Evolutionary conservation across 495 filamentous ascomycete genomes (phyloP).

Genomic region (Hypomontagnella monticulosa): DNA sequence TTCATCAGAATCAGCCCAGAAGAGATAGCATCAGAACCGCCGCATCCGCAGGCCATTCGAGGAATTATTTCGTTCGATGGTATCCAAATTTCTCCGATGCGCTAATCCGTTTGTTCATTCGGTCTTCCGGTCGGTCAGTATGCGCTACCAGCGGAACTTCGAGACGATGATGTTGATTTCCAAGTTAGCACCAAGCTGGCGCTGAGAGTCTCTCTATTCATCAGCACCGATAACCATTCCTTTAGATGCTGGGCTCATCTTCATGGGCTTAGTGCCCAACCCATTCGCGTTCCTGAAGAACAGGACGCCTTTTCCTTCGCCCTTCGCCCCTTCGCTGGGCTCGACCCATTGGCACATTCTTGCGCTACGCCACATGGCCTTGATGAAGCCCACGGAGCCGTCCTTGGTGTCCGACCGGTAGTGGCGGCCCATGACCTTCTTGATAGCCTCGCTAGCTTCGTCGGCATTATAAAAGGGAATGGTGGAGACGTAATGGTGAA

Average conservation of each 20-base stretch:
- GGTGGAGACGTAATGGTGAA: slow-evolving; percentile 85
- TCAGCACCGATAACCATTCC: slow-evolving; percentile 17
- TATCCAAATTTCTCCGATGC: slow-evolving; percentile 8
- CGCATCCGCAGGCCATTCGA: neutral
- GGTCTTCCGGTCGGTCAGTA: neutral
- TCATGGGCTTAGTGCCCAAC: slow-evolving; percentile 70
- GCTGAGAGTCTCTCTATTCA: slow-evolving; percentile 3
- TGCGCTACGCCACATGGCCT: slow-evolving; percentile 70
- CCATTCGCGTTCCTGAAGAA: slow-evolving; percentile 85
- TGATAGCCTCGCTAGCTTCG: slow-evolving; percentile 85
- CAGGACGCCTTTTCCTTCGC: slow-evolving; percentile 68
- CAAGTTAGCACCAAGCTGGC: neutral
- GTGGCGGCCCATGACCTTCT: slow-evolving; percentile 81
- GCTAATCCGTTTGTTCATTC: neutral
- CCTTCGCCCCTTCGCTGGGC: slow-evolving; percentile 70
- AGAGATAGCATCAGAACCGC: neutral
- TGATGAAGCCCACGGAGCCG: slow-evolving; percentile 71
- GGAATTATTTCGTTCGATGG: neutral
- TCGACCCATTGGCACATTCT: slow-evolving; percentile 81
- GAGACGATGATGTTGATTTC: neutral
- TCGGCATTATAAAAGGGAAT: slow-evolving; percentile 94
- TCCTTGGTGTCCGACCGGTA: slow-evolving; percentile 74
- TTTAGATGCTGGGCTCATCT: slow-evolving; percentile 47
- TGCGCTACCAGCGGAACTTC: neutral
- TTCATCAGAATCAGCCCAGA: neutral